These are phyloP conservation scores for Geosmithia flava DNA, from an alignment of 2,329 filamentous ascomycete genomes.

Conservation along the genomic window DNA sequence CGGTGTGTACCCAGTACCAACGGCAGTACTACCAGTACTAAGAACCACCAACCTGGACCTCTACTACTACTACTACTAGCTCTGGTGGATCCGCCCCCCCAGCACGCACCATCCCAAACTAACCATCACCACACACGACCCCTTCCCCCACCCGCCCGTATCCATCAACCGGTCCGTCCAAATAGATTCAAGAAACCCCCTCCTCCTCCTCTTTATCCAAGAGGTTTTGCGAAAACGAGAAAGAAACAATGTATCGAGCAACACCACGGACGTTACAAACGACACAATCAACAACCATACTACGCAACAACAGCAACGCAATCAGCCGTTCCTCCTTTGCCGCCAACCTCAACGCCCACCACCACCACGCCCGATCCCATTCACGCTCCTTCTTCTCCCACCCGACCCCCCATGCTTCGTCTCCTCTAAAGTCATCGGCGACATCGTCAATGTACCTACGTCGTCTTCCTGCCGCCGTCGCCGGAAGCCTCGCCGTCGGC, in stretches of 20 bases:
- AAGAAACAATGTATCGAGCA: slow-evolving; percentile 57
- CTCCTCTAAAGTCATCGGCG: slow-evolving; percentile 28
- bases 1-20: too few species aligned
- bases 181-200: too few species aligned
- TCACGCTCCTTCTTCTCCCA: slow-evolving; percentile 13
- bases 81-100: too few species aligned
- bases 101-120: too few species aligned
- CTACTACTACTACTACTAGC: too few species aligned
- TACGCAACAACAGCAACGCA: slow-evolving; percentile 23
- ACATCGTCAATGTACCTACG: slow-evolving; percentile 64
- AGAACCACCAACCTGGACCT: too few species aligned
- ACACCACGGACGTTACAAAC: slow-evolving; percentile 56
- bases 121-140: too few species aligned
- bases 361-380: slow-evolving; percentile 22
- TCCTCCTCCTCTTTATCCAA: too few species aligned
- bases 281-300: slow-evolving; percentile 45
- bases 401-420: slow-evolving; percentile 7
- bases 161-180: too few species aligned
- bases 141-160: too few species aligned
- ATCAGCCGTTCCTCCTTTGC: slow-evolving; percentile 20
- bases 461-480: slow-evolving; percentile 51
- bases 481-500: slow-evolving; percentile 55
- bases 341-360: slow-evolving; percentile 7
- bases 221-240: too few species aligned
- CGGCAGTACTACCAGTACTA: too few species aligned